Evolutionary conservation across 139 green algal species (phyloP).

Genomic region (Micromonas pusilla): DNA sequence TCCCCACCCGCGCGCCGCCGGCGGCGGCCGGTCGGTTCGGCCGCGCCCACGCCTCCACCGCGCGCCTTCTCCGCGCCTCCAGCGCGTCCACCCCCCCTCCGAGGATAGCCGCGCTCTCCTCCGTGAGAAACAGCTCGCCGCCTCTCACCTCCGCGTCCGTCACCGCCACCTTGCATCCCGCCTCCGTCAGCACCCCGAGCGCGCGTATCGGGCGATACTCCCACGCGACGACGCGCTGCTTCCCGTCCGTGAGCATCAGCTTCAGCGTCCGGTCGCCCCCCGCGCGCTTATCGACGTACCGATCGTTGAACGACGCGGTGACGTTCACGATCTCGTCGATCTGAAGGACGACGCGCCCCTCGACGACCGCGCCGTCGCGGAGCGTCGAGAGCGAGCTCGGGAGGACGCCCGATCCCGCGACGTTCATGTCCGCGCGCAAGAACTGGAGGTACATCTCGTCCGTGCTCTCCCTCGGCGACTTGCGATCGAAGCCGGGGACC

Average conservation of each 20-base stretch:
- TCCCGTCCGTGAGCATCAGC: slow-evolving; percentile 5
- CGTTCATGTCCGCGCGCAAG: neutral
- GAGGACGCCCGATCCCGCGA: neutral
- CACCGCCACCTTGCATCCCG: slow-evolving; percentile 12
- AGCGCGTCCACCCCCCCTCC: neutral
- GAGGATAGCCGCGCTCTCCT: neutral
- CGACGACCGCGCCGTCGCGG: neutral
- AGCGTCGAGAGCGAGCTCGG: neutral
- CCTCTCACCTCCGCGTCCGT: neutral
- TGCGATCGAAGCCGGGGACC: neutral
- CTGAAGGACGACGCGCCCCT: neutral
- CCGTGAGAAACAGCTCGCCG: neutral
- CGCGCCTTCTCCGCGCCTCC: neutral
- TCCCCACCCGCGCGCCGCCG: neutral
- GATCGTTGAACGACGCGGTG: neutral
- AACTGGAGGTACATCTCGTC: neutral
- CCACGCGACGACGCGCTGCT: neutral
- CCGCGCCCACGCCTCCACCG: neutral
- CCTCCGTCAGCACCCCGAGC: neutral
- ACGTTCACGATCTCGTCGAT: neutral
- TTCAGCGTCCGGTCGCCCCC: neutral
- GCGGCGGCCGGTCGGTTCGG: slow-evolving; percentile 6
- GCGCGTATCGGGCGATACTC: neutral
- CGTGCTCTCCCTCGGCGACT: neutral
- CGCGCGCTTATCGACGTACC: neutral